Percentiles rank a stretch among this genome's conserved stretches.
These are phyloP conservation scores for Xerocomus minutiporus DNA, from an alignment of 1,284 basidiomycete species.

Conservation along the genomic window DNA sequence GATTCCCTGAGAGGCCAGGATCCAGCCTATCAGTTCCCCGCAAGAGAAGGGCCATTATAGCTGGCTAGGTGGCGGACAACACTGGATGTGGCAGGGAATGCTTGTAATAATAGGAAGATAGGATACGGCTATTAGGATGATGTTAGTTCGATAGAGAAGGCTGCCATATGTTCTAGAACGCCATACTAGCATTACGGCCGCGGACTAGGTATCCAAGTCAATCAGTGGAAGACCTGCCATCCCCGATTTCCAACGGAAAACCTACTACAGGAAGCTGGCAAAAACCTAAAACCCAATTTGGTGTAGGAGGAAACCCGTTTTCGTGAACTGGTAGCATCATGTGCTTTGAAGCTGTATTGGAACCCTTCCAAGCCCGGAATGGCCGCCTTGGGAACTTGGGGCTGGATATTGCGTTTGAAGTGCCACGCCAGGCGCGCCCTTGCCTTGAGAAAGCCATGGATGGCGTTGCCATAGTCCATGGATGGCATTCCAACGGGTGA, in stretches of 20 bases:
- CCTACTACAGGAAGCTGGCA: neutral
- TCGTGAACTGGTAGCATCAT: neutral
- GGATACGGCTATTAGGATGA: neutral
- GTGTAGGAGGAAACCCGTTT: neutral
- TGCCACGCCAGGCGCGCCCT: neutral
- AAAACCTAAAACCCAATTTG: neutral
- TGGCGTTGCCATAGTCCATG: neutral
- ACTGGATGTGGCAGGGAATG: neutral
- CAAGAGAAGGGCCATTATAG: neutral
- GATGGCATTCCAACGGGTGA: no score
- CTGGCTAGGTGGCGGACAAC: neutral
- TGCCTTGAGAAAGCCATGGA: neutral
- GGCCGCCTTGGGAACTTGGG: neutral
- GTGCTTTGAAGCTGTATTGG: neutral
- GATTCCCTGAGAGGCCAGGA: neutral
- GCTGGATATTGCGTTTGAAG: neutral
- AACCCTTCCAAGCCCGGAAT: neutral
- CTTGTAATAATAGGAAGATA: neutral
- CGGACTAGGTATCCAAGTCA: neutral
- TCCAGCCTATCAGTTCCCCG: neutral
- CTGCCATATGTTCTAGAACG: neutral
- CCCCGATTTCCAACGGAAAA: neutral
- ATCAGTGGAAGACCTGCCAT: neutral
- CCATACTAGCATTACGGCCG: neutral
- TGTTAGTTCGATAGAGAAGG: neutral